Base-by-base conservation (phyloP, 2,329 filamentous ascomycete genomes). In the Cryphonectria parasitica region DNA sequence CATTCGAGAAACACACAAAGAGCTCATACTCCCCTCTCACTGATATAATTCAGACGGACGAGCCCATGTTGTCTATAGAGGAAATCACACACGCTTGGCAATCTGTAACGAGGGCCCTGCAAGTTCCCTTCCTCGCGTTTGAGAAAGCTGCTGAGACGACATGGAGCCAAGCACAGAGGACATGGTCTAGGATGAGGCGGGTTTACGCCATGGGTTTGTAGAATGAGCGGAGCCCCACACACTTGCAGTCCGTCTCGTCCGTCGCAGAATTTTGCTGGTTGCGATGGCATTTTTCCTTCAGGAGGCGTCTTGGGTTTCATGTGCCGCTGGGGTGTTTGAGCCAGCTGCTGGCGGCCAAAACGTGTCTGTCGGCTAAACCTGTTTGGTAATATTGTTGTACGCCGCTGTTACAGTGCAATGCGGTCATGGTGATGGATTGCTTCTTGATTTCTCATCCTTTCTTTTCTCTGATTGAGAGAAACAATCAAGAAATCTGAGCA, bases 301-400 rank as follows among this genome's bases (percentile, higher is more conserved):
- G 41, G 62, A 64, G 62, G 22, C 43, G 62, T 64, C 19, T 39
- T 45, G 52, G 49, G 64, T 66, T 66, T 66, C 64, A 66, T 66
- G 45, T 66, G 64, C 25, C 43, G 64, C 25, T 25, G 49, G 45
- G 49, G 45, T 36, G 45, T 58, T 65, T 64, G 49, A 54, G 22
- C 54, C 54, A 31, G 54, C 25, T 31, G 15, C 43, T 5, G 17
- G 43, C 52, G 52, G 52, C 54, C 54, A 58, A 31, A 34, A 58
- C 54, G 22, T 54, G 49, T 10, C 49, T 17, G 54, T 58, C 25
- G 25, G 54, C 54, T 58, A 58, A 34, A 34, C 54, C 54, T 58
- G 13, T 58, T 31, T 34, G 25, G 54, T 25, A 58, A 15, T 25
- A 22, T 22, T 22, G 13, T 39, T 39, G 13, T 39, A 31, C 28